Conservation (phyloP, 805 yeast genomes). For the Pichia thaimueangensis region DNA sequence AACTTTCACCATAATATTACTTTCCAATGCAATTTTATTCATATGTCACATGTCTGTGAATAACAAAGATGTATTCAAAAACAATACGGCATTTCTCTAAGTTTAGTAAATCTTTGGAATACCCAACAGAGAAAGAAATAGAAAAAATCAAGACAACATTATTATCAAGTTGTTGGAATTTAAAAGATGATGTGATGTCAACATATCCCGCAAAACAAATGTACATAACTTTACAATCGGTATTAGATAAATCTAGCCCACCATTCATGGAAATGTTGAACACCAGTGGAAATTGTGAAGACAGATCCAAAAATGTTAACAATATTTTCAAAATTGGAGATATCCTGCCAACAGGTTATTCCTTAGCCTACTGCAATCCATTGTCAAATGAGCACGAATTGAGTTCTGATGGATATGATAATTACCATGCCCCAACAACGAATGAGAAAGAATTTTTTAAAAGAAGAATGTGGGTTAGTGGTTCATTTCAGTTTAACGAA, state of each 20-base stretch:
- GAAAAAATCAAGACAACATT: slow-evolving; percentile 13
- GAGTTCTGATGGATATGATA: slow-evolving; percentile 74
- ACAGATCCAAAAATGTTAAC: not conserved
- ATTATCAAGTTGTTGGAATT: slow-evolving; percentile 18
- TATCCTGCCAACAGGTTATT: slow-evolving; percentile 47
- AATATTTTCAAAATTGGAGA: slow-evolving; percentile 17
- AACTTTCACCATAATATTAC: no score
- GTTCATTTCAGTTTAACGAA: slow-evolving; percentile 41
- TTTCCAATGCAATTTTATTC: no score
- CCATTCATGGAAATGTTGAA: slow-evolving; percentile 15
- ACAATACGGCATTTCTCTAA: not conserved
- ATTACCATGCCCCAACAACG: slow-evolving; percentile 59
- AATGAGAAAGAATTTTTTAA: slow-evolving; percentile 30
- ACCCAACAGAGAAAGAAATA: slow-evolving; percentile 3
- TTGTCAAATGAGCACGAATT: slow-evolving; percentile 38
- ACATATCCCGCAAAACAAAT: slow-evolving; percentile 23
- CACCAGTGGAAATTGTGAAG: not conserved
- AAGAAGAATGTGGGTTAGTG: slow-evolving; percentile 79
- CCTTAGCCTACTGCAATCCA: slow-evolving; percentile 64
- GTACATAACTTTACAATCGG: slow-evolving; percentile 25
- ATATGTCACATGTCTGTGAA: no score
- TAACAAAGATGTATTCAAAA: no score
- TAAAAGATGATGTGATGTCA: slow-evolving; percentile 26
- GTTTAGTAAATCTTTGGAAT: not conserved
- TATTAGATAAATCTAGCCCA: slow-evolving; percentile 9